These are phyloP conservation scores for Deuterostichococcus epilithicus DNA, from an alignment of 139 green algal genomes.

Conservation along the genomic window DNA sequence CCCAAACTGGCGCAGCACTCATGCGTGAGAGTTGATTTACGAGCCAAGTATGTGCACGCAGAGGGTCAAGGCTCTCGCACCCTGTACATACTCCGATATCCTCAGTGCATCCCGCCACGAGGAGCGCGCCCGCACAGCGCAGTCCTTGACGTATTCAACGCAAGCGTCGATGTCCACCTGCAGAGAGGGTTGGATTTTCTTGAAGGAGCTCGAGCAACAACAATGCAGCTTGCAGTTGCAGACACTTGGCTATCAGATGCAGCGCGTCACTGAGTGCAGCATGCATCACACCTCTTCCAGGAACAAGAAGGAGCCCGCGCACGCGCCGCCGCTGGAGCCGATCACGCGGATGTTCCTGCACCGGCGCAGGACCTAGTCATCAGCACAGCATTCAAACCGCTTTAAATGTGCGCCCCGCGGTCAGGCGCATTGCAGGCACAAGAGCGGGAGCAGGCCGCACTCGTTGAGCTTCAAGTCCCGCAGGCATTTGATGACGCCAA, in stretches of 20 bases:
- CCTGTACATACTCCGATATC: not conserved
- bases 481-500: constrained; percentile 12
- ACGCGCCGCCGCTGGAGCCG: not conserved
- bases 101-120: not conserved
- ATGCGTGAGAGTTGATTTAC: no score
- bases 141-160: not conserved
- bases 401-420: no score
- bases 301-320: not conserved
- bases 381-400: no score
- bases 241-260: no score
- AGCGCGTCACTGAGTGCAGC: no score
- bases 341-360: not conserved
- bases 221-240: no score
- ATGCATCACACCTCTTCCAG: not conserved
- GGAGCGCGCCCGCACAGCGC: no score
- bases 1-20: no score
- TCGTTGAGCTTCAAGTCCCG: constrained; percentile 1
- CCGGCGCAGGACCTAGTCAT: no score
- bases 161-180: not conserved
- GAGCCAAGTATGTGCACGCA: no score
- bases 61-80: not conserved
- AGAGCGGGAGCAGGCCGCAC: not conserved
- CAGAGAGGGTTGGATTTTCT: not conserved
- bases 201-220: no score
- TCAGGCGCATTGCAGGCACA: no score